Base-by-base conservation (phyloP, 495 filamentous ascomycete species). In the Hypoxylon fuscum region DNA sequence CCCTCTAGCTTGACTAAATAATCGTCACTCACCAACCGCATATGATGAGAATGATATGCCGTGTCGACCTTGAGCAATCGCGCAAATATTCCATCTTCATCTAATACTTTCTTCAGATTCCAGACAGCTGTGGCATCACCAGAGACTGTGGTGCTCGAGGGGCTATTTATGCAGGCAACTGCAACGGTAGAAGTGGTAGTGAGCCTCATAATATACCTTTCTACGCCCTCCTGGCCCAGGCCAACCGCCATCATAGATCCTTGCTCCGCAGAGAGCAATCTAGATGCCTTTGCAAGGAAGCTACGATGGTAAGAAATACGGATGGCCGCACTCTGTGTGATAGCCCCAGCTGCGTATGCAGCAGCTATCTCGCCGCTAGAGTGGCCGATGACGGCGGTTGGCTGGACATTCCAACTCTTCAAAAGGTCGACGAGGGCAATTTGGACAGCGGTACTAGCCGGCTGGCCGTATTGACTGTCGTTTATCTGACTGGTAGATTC, bases 321-420 rank as follows among this genome's bases (percentile, higher is more conserved):
- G 25, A 27, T 27, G 25, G 25, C 25, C 4, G 25, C 25, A 27
- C n/a, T n/a, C n/a, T n/a, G n/a, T n/a, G n/a, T n/a, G n/a, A n/a
- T n/a, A n/a, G 76, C 34, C 0, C 80, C 79, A 3, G 70, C 68
- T 2, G 77, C 70, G 52, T 78, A 82, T 0, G 81, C 80, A 2
- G 81, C 82, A 22, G 72, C 79, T 52, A 88, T 88, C 59, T 88
- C 86, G 2, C 86, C 86, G 60, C 79, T 83, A 0, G 85, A 88
- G 60, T 88, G 85, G 2, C 86, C 86, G 1, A 85, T 74, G 0
- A 84, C 81, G 20, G 74, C 74, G 1, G 65, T 50, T 0, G 84
- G 81, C 0, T 41, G 53, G 20, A 88, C 72, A 22, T 76, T 76
- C 73, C 82, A 86, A 3, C 67, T 73, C 1, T 53, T 45, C 6